A percentile compares a stretch with the other conserved stretches of the same genome.
Evolutionary conservation across 2,329 filamentous ascomycete genomes (phyloP).

Genomic region (Xylaria polymorpha): DNA sequence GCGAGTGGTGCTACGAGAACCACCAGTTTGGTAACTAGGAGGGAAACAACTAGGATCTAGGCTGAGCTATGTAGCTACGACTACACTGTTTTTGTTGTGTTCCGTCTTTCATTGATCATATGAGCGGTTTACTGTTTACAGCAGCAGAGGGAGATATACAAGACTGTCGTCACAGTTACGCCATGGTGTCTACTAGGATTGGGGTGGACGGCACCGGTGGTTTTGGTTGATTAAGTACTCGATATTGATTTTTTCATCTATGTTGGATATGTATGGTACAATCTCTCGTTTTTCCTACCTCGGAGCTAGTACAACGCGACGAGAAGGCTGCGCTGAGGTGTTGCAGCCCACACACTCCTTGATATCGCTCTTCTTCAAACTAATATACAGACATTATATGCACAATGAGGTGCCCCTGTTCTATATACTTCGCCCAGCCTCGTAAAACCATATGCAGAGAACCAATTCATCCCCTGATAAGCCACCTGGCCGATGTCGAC

Average conservation of each 20-base stretch:
- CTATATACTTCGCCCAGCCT: constrained; percentile 29
- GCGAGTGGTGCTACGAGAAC: constrained; percentile 47
- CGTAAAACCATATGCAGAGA: constrained; percentile 33
- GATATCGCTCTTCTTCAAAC: constrained; percentile 34
- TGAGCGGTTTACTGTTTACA: background rate
- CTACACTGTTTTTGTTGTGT: background rate
- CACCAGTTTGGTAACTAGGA: constrained; percentile 29
- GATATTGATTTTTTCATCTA: constrained; percentile 10
- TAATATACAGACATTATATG: constrained; percentile 47
- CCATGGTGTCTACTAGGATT: background rate
- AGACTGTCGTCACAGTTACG: background rate
- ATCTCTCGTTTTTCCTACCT: background rate
- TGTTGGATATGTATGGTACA: constrained; percentile 26
- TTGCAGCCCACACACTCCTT: constrained; percentile 8
- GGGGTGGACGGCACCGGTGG: background rate
- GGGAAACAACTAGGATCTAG: background rate
- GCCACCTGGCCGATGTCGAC: constrained; percentile 28
- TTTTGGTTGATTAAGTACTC: background rate
- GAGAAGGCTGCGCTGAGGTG: background rate
- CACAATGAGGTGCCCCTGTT: constrained; percentile 29
- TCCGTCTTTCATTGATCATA: background rate
- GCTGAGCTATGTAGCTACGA: background rate
- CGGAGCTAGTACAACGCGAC: constrained; percentile 4
- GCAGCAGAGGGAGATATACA: background rate
- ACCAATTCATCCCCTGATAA: constrained; percentile 19